Evolutionary conservation across 108 stramenopile species (phyloP).

Genomic region (Aurantiochytrium sp.): DNA sequence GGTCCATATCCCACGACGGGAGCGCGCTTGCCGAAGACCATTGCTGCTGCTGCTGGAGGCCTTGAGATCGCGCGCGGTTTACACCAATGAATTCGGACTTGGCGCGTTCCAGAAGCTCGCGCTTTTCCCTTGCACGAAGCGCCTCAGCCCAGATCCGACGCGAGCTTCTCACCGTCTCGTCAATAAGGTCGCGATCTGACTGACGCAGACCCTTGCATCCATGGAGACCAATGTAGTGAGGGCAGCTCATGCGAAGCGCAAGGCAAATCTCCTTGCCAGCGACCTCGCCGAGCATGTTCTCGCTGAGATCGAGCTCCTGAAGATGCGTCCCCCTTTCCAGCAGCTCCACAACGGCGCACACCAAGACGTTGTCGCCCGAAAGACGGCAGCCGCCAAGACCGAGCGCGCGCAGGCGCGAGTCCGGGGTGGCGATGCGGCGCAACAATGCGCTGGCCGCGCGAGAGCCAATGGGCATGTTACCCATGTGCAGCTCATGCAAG

Average conservation of each 20-base stretch:
- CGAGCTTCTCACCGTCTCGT: neutral
- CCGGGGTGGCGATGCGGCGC: neutral
- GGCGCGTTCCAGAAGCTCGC: neutral
- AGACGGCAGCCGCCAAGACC: neutral
- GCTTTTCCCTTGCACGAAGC: neutral
- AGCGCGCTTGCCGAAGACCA: neutral
- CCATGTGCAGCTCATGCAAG: neutral
- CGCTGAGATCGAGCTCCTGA: neutral
- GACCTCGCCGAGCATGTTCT: neutral
- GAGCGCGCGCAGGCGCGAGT: neutral
- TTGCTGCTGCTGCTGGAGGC: no score
- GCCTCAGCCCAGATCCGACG: neutral
- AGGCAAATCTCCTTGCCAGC: neutral
- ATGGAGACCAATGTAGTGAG: neutral
- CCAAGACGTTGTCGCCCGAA: neutral
- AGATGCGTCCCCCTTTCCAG: neutral
- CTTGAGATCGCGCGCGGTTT: neutral
- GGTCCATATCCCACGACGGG: neutral
- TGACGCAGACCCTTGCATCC: neutral
- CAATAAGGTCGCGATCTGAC: neutral
- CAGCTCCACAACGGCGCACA: neutral
- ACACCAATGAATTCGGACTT: neutral
- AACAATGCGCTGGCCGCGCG: neutral
- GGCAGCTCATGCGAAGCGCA: neutral
- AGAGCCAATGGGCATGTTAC: neutral